Evolutionary conservation across 1,139 yeast genomes (phyloP).

Genomic region (Debaryomycetaceae sp.): DNA sequence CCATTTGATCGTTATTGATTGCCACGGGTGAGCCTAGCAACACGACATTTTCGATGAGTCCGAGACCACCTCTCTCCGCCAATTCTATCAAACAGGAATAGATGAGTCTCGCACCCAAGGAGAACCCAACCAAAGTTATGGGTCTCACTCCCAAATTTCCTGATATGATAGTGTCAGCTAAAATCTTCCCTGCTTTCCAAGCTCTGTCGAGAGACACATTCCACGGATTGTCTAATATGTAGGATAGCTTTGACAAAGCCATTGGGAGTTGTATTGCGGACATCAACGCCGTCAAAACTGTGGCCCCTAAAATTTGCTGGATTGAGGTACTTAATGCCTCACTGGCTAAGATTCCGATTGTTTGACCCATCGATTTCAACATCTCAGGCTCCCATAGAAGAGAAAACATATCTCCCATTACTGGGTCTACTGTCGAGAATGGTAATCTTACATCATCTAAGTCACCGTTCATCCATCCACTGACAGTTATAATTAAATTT

Average conservation of each 20-base stretch:
- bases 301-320: constrained; percentile 92
- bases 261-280: constrained; percentile 93
- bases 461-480: constrained; percentile 98
- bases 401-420: constrained; percentile 94
- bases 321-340: constrained; percentile 91
- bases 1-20: constrained; percentile 71
- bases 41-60: constrained; percentile 84
- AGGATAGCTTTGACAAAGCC: constrained; percentile 85
- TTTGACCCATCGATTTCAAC: constrained; percentile 94
- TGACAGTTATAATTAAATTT: constrained; percentile 82
- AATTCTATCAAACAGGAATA: constrained; percentile 86
- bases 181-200: constrained; percentile 89
- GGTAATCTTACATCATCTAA: constrained; percentile 96
- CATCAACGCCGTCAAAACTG: constrained; percentile 89
- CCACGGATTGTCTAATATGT: constrained; percentile 96
- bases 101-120: constrained; percentile 89
- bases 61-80: constrained; percentile 82
- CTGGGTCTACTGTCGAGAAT: constrained; percentile 93
- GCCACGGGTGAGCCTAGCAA: constrained; percentile 89
- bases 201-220: constrained; percentile 95
- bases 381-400: constrained; percentile 97
- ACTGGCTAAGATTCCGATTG: constrained; percentile 87
- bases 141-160: constrained; percentile 93
- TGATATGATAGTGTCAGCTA: constrained; percentile 86
- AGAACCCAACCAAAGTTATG: constrained; percentile 87